These are phyloP conservation scores for Hordeum marinum DNA, from an alignment of 176 grass and related monocot genomes.

Conservation along the genomic window DNA sequence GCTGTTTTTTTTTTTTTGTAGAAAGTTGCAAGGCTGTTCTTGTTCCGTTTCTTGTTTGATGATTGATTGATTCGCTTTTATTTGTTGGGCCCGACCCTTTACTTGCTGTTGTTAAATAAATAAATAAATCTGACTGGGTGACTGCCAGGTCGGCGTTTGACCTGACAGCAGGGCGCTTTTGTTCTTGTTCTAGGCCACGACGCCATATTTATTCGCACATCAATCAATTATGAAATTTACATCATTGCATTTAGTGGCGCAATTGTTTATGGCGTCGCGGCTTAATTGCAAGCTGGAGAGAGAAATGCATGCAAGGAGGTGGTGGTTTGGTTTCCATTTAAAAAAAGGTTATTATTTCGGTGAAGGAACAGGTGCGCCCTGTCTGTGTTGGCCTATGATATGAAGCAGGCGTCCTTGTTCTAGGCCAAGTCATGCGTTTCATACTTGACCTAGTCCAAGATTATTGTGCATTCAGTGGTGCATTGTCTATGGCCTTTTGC, in stretches of 20 bases:
- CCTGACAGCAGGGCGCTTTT: conserved; percentile 7
- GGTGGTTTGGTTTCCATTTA: no score
- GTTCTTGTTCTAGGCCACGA: neutral
- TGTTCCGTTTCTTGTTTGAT: no score
- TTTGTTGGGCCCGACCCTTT: neutral
- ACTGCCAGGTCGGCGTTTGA: conserved; percentile 15
- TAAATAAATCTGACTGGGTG: neutral
- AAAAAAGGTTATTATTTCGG: no score
- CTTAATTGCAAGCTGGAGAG: neutral
- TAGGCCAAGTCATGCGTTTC: no score
- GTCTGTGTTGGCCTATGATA: neutral
- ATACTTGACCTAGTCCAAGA: neutral
- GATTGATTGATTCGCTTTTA: neutral
- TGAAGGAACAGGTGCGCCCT: neutral
- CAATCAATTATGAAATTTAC: neutral
- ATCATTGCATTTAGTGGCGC: neutral
- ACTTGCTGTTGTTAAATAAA: neutral
- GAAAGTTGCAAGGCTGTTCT: no score
- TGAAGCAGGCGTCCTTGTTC: neutral
- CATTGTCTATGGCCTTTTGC: neutral
- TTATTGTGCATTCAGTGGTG: no score
- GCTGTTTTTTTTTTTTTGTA: neutral
- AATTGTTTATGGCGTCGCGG: neutral
- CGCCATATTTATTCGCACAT: neutral
- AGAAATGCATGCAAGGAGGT: neutral